Evolutionary conservation across 495 filamentous ascomycete species (phyloP).

Genomic region (Penicillium samsonianum): DNA sequence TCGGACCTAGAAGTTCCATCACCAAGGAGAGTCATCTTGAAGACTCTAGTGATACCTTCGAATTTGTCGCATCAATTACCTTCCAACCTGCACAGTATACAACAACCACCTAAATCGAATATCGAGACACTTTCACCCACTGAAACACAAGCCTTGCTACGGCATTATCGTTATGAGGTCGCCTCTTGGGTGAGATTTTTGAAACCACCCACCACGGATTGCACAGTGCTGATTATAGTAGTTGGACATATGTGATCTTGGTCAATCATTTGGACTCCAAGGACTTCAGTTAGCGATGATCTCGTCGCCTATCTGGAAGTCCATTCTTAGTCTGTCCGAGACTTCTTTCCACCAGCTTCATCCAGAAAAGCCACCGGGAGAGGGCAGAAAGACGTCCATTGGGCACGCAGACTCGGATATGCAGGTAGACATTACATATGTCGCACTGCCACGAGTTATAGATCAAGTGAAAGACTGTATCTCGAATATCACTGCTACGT

Average conservation of each 20-base stretch:
- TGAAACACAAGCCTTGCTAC: conserved; percentile 30
- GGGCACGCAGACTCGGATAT: not conserved
- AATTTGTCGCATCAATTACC: not conserved
- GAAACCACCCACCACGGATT: not conserved
- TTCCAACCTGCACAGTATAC: not conserved
- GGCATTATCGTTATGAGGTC: conserved; percentile 39
- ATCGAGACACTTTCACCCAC: conserved; percentile 14
- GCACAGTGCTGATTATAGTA: conserved; percentile 2
- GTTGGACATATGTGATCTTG: conserved; percentile 40
- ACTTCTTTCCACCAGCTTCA: conserved; percentile 20
- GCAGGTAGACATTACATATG: conserved; percentile 11
- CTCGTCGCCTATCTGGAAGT: conserved; percentile 22
- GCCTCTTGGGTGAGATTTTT: conserved; percentile 36
- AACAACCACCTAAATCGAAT: not conserved
- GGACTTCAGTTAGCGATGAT: conserved; percentile 31
- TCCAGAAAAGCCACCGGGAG: not conserved
- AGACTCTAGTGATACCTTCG: not conserved
- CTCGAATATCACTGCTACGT: conserved; percentile 19
- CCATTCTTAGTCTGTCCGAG: conserved; percentile 32
- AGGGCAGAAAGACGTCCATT: not conserved
- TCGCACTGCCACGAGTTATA: conserved; percentile 19
- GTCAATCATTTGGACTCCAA: conserved; percentile 34
- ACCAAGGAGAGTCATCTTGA: not conserved
- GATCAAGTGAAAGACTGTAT: conserved; percentile 17
- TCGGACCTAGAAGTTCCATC: conserved; percentile 19